Base-by-base conservation (phyloP, 805 yeast species). In the Wickerhamomyces alni region DNA sequence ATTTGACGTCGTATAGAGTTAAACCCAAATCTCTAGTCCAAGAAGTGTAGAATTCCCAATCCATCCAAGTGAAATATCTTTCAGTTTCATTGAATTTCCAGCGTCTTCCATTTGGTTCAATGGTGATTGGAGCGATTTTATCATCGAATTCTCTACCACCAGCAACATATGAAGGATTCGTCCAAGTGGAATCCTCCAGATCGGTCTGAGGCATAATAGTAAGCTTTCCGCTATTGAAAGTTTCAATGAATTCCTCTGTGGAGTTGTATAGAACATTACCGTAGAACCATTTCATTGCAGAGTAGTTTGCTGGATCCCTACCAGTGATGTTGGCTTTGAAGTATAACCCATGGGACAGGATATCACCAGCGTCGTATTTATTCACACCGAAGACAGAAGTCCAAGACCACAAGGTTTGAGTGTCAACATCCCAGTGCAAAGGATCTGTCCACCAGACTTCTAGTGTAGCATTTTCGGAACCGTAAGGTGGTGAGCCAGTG, bases 11-110 rank as follows among this genome's bases (percentile, higher is more conserved):
- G 38, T 46, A 52, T 22, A 55, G 32, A 8, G 56, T 40, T 41
- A 53, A 18, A 33, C 59, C 60, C 6, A 37, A 31, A 33, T 55
- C 60, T 44, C 59, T 48, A 17, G 41, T 33, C 58, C 58, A 55
- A 4, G 55, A 45, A 29, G 44, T 37, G 24, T 43, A 55, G 39
- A 55, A 52, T 39, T 49, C 53, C 60, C 60, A 55, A 36, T 54
- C 59, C 57, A 55, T 52, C 60, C 60, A 54, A 9, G 51, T 46
- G 46, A 55, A 55, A 42, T 52, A 55, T 42, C 58, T 47, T 21
- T 55, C 58, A 8, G 30, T 24, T 36, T 53, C 59, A 17, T 42
- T 43, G 41, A 33, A 51, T 17, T 38, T 40, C 60, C 60, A 55
- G 36, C 60, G 48, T 32, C 58, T 48, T 29, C 60, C 60, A 32